phyloP scores from a whole-genome alignment of 306 rosid genomes.

The Pachyrhizus erosus region DNA sequence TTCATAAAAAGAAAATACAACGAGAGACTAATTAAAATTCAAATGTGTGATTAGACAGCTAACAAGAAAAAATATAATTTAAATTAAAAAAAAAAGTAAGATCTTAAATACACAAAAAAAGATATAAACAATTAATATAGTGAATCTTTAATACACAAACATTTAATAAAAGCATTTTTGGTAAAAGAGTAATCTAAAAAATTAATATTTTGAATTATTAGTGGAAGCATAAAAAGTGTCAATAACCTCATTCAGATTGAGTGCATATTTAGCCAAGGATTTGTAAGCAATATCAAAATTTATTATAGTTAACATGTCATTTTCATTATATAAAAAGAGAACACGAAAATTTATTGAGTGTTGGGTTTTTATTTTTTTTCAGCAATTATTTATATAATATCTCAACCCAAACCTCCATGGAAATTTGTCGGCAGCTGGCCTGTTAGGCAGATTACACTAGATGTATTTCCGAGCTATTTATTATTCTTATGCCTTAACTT shows the following conservation, averaged over 20 bases:
- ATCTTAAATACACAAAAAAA: not conserved
- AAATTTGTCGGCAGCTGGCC: slow-evolving; percentile 26
- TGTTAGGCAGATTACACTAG: not conserved
- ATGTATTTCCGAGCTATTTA: not conserved
- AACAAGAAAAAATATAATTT: not conserved
- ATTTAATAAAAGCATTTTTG: not conserved
- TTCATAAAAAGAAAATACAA: not conserved
- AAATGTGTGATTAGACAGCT: not conserved
- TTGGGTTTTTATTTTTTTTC: not conserved
- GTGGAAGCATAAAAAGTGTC: not conserved
- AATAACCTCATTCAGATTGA: not conserved
- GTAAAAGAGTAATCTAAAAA: not conserved
- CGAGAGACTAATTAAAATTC: not conserved
- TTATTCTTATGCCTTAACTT: not conserved
- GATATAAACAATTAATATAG: not conserved
- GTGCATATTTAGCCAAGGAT: not conserved
- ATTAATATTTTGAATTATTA: not conserved
- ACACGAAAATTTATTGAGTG: slow-evolving; percentile 34
- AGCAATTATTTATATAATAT: not conserved
- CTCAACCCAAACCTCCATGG: not conserved
- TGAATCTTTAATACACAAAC: not conserved
- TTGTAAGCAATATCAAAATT: not conserved
- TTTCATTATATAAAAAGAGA: slow-evolving; percentile 41
- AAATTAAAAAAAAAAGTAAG: not conserved
- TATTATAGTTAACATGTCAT: slow-evolving; percentile 53